Evolutionary conservation across 2,329 filamentous ascomycete genomes (phyloP).

Genomic region (Plectosphaerella plurivora): DNA sequence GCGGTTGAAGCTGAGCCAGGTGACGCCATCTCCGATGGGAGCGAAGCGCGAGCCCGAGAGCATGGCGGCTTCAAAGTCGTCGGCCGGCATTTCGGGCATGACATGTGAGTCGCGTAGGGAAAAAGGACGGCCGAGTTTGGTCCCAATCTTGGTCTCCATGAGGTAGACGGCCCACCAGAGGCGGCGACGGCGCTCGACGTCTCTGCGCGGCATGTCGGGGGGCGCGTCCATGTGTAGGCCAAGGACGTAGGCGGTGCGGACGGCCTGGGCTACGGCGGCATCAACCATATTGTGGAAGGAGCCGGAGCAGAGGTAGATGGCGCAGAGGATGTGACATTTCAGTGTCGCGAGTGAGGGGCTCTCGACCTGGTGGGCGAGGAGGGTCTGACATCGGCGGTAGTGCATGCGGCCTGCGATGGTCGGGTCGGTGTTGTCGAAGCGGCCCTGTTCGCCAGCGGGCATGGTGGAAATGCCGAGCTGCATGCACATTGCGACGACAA

Average conservation of each 20-base stretch:
- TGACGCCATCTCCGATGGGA: background rate
- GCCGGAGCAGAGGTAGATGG: constrained; percentile 40
- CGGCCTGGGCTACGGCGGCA: constrained; percentile 29
- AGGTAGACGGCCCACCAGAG: constrained; percentile 49
- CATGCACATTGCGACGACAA: constrained; percentile 46
- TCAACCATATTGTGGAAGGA: constrained; percentile 45
- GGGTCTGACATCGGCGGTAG: constrained; percentile 39
- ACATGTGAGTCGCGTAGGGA: background rate
- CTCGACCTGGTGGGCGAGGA: constrained; percentile 39
- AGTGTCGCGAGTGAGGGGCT: constrained; percentile 41
- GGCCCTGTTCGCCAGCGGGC: constrained; percentile 36
- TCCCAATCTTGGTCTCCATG: constrained; percentile 40
- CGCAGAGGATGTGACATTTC: constrained; percentile 41
- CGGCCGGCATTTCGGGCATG: background rate
- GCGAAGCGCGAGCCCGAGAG: constrained; percentile 1
- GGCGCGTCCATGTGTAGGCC: constrained; percentile 44
- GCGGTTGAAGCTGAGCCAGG: constrained; percentile 2
- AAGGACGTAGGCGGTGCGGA: constrained; percentile 40
- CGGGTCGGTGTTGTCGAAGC: constrained; percentile 32
- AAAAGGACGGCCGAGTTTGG: constrained; percentile 42
- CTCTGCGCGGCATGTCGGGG: constrained; percentile 18
- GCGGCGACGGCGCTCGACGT: constrained; percentile 40
- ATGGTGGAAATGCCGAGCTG: constrained; percentile 35
- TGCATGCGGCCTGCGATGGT: constrained; percentile 38
- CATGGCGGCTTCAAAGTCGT: background rate